Conservation (phyloP, 257 asterid species). For the Solanum rostratum region DNA sequence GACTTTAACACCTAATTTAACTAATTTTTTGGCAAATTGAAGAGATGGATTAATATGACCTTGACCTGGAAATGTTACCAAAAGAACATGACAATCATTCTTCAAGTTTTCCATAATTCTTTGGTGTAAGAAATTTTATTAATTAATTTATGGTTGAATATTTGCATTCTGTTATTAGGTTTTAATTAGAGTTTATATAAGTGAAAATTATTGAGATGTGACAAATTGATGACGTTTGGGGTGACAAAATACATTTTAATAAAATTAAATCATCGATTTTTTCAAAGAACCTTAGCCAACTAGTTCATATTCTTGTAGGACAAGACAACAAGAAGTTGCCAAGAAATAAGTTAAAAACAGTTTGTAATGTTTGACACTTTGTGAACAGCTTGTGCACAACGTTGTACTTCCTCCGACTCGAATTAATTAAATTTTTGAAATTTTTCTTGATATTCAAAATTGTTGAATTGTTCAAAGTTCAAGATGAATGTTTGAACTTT, state of each 20-base stretch:
- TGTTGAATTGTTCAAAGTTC: too few species aligned
- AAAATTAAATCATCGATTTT: neutral
- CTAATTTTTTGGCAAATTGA: slow-evolving; percentile 3
- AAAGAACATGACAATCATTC: slow-evolving; percentile 10
- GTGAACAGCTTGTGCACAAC: too few species aligned
- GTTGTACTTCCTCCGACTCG: too few species aligned
- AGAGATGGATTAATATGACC: slow-evolving; percentile 22
- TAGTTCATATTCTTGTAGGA: neutral
- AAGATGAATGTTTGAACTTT: too few species aligned
- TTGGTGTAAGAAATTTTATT: neutral
- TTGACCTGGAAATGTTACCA: slow-evolving; percentile 21
- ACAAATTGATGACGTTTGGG: neutral
- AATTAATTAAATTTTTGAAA: too few species aligned
- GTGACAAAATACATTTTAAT: neutral
- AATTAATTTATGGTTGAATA: neutral
- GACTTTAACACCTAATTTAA: neutral
- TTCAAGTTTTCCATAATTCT: neutral
- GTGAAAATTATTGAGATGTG: neutral
- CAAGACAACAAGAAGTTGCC: neutral
- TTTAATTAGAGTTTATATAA: neutral
- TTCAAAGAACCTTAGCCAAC: neutral
- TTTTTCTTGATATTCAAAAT: too few species aligned
- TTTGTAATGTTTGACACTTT: too few species aligned
- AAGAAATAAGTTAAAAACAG: neutral
- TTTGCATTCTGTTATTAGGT: neutral